Conservation (phyloP, 495 filamentous ascomycete genomes). For the Aspergillus nidulans region DNA sequence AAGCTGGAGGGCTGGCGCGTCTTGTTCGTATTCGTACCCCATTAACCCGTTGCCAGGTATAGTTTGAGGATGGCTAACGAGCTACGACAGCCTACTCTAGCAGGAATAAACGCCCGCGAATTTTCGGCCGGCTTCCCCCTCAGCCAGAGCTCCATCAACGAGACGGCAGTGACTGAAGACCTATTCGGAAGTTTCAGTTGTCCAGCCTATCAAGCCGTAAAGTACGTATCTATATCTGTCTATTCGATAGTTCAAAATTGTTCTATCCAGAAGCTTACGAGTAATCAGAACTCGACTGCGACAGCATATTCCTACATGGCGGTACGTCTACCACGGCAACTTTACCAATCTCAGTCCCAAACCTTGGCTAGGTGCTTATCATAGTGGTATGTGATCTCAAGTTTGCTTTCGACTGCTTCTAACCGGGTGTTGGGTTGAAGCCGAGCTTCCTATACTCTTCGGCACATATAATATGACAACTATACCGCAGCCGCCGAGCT, state of each 20-base stretch:
- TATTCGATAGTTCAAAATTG: not conserved
- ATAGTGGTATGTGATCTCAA: slow-evolving; percentile 22
- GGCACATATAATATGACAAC: slow-evolving; percentile 25
- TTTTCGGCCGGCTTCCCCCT: not conserved
- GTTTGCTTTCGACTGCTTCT: not conserved
- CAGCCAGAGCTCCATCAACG: slow-evolving; percentile 3
- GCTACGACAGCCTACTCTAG: not conserved
- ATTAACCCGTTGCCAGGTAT: not conserved
- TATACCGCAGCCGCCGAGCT: not conserved
- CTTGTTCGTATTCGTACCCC: not conserved
- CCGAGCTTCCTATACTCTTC: slow-evolving; percentile 43
- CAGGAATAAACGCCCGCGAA: slow-evolving; percentile 6
- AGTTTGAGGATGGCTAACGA: slow-evolving; percentile 5
- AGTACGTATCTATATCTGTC: not conserved
- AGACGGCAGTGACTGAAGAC: not conserved
- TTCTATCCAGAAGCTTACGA: not conserved
- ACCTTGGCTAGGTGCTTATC: slow-evolving; percentile 49
- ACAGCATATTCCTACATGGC: slow-evolving; percentile 35
- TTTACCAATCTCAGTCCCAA: slow-evolving; percentile 41
- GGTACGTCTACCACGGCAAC: slow-evolving; percentile 49
- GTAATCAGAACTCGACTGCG: slow-evolving; percentile 7
- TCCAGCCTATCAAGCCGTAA: not conserved
- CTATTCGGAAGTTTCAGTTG: slow-evolving; percentile 5
- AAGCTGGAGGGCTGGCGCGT: not conserved
- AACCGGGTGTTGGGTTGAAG: not conserved